These are phyloP conservation scores for Candida maesae DNA, from an alignment of 805 yeast species.

Conservation along the genomic window DNA sequence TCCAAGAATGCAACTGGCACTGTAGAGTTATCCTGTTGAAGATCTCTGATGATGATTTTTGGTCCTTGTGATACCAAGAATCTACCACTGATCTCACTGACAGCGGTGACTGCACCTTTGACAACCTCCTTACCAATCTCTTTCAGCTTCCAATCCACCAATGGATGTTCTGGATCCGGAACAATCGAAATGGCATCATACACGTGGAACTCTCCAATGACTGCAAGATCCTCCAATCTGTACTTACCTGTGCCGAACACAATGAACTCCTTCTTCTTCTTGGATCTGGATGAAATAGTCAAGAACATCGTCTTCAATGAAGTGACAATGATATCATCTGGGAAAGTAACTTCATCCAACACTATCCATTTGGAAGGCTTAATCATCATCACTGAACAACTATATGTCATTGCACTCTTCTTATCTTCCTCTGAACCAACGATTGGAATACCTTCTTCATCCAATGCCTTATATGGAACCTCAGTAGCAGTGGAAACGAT, in stretches of 20 bases:
- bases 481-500: constrained; percentile 57
- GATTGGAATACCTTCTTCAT: constrained; percentile 67
- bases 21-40: constrained; percentile 79
- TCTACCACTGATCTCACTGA: constrained; percentile 79
- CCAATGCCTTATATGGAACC: constrained; percentile 59
- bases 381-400: constrained; percentile 59
- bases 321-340: constrained; percentile 57
- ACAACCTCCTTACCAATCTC: constrained; percentile 68
- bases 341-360: constrained; percentile 64
- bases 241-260: constrained; percentile 76
- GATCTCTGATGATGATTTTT: constrained; percentile 67
- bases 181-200: constrained; percentile 77
- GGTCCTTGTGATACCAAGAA: constrained; percentile 86
- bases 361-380: constrained; percentile 73
- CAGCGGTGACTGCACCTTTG: constrained; percentile 77
- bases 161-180: constrained; percentile 87
- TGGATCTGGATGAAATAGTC: constrained; percentile 36
- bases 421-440: constrained; percentile 51
- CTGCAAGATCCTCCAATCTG: constrained; percentile 75
- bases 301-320: constrained; percentile 33
- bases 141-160: constrained; percentile 74
- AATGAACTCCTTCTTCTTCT: constrained; percentile 57
- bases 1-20: constrained; percentile 94
- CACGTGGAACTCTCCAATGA: constrained; percentile 73
- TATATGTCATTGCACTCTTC: constrained; percentile 53